phyloP scores from a whole-genome alignment of 2,329 filamentous ascomycete species.

The Penicillium vulpinum region DNA sequence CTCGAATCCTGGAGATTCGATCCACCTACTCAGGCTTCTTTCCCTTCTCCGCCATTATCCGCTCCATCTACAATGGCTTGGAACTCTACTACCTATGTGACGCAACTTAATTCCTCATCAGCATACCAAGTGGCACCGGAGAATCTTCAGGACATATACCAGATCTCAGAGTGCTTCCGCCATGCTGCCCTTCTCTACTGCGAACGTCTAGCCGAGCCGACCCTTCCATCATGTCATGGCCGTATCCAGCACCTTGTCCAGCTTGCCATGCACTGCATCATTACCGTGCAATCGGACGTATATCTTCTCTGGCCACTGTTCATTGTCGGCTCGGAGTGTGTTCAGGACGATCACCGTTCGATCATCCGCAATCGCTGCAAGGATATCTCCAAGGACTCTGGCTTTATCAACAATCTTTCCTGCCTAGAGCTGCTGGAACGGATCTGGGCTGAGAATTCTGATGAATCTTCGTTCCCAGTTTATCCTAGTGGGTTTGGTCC shows the following conservation, averaged over 20 bases:
- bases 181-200: conserved; percentile 87
- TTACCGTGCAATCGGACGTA: conserved; percentile 77
- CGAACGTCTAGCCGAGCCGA: conserved; percentile 78
- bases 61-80: conserved; percentile 15
- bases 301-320: conserved; percentile 94
- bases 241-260: conserved; percentile 82
- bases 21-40: conserved; percentile 21
- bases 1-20: conserved; percentile 82
- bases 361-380: conserved; percentile 77
- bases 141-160: conserved; percentile 72
- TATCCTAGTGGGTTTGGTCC: conserved; percentile 22
- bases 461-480: conserved; percentile 23
- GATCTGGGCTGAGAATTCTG: conserved; percentile 63
- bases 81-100: conserved; percentile 29
- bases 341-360: conserved; percentile 74
- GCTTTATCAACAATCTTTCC: conserved; percentile 90
- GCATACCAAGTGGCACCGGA: conserved; percentile 49
- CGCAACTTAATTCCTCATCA: conserved; percentile 29
- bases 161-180: conserved; percentile 87
- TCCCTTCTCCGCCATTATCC: conserved; percentile 22
- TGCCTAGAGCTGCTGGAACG: conserved; percentile 82
- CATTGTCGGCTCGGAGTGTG: conserved; percentile 84
- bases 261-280: conserved; percentile 80
- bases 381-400: conserved; percentile 83
- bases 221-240: conserved; percentile 68